These are phyloP conservation scores for Kwoniella europaea DNA, from an alignment of 768 basidiomycete species.

Conservation along the genomic window DNA sequence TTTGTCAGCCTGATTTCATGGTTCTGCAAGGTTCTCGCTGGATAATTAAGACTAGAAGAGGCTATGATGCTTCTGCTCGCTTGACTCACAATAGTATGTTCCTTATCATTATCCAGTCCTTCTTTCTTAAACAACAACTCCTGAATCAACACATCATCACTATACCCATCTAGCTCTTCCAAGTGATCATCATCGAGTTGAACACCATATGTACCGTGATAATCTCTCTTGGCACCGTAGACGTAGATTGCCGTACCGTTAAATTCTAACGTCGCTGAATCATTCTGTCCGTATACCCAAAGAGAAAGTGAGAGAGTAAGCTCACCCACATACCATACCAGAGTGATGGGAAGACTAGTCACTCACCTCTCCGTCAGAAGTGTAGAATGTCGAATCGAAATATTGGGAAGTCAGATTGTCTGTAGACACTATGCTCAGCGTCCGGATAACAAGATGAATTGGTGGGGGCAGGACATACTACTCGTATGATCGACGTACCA, in stretches of 20 bases:
- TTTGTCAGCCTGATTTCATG: too few species aligned
- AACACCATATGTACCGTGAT: constrained; percentile 32
- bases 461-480: neutral
- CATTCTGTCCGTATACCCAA: constrained; percentile 19
- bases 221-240: constrained; percentile 31
- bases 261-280: constrained; percentile 29
- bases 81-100: too few species aligned
- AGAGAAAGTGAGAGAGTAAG: too few species aligned
- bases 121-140: constrained; percentile 13
- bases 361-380: constrained; percentile 16
- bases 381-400: constrained; percentile 16
- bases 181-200: constrained; percentile 1
- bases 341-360: neutral
- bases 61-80: too few species aligned
- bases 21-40: too few species aligned
- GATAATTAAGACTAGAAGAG: too few species aligned
- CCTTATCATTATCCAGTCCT: constrained; percentile 16
- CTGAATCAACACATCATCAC: constrained; percentile 9
- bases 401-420: constrained; percentile 7
- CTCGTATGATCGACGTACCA: neutral
- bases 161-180: neutral
- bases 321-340: too few species aligned
- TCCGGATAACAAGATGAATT: too few species aligned
- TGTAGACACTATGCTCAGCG: neutral
- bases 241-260: constrained; percentile 38